phyloP scores from a whole-genome alignment of 1,139 yeast species.

The Geotrichum klebahnii region DNA sequence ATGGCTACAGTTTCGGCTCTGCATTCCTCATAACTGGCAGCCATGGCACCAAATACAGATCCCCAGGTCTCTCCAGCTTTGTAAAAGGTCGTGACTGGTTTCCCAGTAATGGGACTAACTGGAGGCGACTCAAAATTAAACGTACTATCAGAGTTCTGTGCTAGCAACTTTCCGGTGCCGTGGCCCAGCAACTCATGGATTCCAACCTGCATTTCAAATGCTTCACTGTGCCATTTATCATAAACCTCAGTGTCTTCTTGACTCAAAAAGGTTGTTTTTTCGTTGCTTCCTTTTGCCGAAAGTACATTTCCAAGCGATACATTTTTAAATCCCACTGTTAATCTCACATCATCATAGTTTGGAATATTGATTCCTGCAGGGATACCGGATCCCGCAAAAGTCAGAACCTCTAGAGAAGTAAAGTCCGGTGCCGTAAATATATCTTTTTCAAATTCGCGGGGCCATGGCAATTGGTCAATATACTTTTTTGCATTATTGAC shows the following conservation, averaged over 20 bases:
- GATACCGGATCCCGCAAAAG: conserved; percentile 83
- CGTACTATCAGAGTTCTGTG: conserved; percentile 50
- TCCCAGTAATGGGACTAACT: conserved; percentile 52
- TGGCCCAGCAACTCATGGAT: conserved; percentile 90
- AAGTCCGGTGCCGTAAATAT: conserved; percentile 85
- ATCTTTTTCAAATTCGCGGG: conserved; percentile 68
- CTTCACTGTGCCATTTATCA: conserved; percentile 70
- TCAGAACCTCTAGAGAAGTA: conserved; percentile 80
- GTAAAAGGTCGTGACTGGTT: conserved; percentile 63
- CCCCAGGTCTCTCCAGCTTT: conserved; percentile 87
- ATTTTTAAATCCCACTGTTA: conserved; percentile 79
- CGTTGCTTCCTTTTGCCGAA: conserved; percentile 66
- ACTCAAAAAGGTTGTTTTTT: conserved; percentile 62
- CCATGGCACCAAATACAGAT: conserved; percentile 69
- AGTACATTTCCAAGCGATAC: conserved; percentile 83
- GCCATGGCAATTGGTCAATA: conserved; percentile 74
- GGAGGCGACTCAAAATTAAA: conserved; percentile 69
- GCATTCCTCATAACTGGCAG: conserved; percentile 94
- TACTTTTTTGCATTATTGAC: conserved; percentile 68
- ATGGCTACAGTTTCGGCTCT: conserved; percentile 88
- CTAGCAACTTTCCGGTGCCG: conserved; percentile 78
- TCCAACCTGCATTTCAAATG: conserved; percentile 90
- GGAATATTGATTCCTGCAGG: conserved; percentile 94
- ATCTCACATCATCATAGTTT: conserved; percentile 81
- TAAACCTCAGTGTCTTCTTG: conserved; percentile 53